phyloP scores from a whole-genome alignment of 208 protist species.

The Leishmania lainsoni region DNA sequence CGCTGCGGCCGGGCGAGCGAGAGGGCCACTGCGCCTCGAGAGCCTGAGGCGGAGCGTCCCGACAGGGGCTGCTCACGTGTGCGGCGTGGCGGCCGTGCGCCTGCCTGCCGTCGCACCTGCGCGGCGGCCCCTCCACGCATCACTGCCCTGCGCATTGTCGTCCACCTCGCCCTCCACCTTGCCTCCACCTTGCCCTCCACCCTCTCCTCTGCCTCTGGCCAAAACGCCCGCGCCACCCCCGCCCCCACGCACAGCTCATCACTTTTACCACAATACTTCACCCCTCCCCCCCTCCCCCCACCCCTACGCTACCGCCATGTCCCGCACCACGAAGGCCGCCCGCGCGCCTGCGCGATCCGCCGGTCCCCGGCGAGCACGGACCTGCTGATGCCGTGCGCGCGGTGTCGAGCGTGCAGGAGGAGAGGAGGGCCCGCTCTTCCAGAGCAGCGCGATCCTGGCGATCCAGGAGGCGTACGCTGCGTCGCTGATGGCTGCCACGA shows the following conservation, averaged over 20 bases:
- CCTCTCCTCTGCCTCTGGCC: neutral
- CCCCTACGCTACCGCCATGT: conserved; percentile 69
- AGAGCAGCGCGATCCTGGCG: conserved; percentile 76
- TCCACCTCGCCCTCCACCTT: no score
- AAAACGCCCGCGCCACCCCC: neutral
- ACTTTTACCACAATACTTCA: neutral
- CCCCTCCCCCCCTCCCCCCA: neutral
- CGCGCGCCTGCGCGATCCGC: conserved; percentile 38
- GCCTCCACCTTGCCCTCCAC: neutral
- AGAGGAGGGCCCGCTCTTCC: conserved; percentile 86
- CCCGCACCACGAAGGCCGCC: conserved; percentile 98
- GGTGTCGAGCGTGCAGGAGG: conserved; percentile 70
- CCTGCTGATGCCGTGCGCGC: conserved; percentile 39
- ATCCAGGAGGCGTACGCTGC: conserved; percentile 93
- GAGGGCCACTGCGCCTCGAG: no score
- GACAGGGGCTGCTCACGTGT: no score
- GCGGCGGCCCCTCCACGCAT: no score
- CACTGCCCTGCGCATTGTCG: no score
- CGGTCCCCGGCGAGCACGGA: conserved; percentile 79
- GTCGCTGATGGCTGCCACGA: conserved; percentile 88
- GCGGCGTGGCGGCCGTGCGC: no score
- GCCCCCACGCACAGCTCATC: neutral
- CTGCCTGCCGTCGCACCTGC: no score
- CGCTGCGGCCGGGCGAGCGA: no score
- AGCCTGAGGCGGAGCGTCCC: no score